phyloP scores from a whole-genome alignment of 768 basidiomycete species.

The Pulveroboletus sp. region DNA sequence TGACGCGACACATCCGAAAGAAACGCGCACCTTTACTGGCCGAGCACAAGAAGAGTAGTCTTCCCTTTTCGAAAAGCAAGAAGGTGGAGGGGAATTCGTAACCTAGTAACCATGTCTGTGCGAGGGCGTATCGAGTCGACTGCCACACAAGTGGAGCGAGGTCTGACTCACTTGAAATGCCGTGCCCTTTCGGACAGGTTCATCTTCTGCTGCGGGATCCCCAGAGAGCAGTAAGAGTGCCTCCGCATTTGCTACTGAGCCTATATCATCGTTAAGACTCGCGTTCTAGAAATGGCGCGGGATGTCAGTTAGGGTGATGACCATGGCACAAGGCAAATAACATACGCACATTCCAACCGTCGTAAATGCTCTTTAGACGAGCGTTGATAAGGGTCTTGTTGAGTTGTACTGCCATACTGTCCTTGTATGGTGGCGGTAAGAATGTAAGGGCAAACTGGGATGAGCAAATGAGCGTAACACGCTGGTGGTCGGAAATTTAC shows the following conservation, averaged over 20 bases:
- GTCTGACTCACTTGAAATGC: conserved; percentile 74
- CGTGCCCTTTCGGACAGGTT: conserved; percentile 86
- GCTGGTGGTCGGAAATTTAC: conserved; percentile 32
- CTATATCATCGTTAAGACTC: conserved; percentile 67
- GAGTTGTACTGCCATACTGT: conserved; percentile 64
- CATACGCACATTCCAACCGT: conserved; percentile 58
- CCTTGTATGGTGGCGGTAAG: conserved; percentile 3
- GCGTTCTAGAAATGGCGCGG: conserved; percentile 46
- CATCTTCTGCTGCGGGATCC: conserved; percentile 81
- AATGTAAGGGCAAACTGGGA: conserved; percentile 10
- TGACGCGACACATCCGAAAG: conserved; percentile 1
- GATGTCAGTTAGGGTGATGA: conserved; percentile 12
- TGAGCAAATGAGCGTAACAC: conserved; percentile 18
- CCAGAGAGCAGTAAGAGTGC: conserved; percentile 72
- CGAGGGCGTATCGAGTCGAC: conserved; percentile 4
- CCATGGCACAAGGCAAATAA: conserved; percentile 5
- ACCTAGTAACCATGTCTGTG: conserved; percentile 92
- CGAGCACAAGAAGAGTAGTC: conserved; percentile 79
- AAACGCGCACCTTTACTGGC: conserved; percentile 72
- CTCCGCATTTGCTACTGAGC: conserved; percentile 63
- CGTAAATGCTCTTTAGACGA: conserved; percentile 57
- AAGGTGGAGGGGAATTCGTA: conserved; percentile 97
- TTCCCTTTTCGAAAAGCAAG: conserved; percentile 76
- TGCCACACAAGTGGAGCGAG: background rate
- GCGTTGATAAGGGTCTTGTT: conserved; percentile 58